Evolutionary conservation across 805 yeast genomes (phyloP).

Genomic region (Yamadazyma endophytica): DNA sequence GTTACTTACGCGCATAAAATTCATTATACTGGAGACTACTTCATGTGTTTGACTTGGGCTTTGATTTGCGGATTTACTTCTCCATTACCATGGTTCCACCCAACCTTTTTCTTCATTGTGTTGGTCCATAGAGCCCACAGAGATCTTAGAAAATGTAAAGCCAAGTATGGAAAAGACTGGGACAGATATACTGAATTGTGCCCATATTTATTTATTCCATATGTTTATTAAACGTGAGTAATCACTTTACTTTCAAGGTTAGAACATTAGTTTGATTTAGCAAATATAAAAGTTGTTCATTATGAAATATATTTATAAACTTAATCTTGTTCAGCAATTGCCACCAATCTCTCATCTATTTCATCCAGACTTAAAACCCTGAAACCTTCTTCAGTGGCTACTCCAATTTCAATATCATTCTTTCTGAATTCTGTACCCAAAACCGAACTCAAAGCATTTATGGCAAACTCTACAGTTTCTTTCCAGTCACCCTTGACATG

Average conservation of each 20-base stretch:
- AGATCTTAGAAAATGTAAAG: slow-evolving; percentile 79
- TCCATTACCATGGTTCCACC: slow-evolving; percentile 95
- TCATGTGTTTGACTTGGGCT: slow-evolving; percentile 89
- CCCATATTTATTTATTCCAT: slow-evolving; percentile 91
- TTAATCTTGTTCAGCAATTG: slow-evolving; percentile 95
- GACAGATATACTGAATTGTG: slow-evolving; percentile 77
- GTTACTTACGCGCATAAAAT: slow-evolving; percentile 87
- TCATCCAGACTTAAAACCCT: slow-evolving; percentile 74
- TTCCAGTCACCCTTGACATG: slow-evolving; percentile 80
- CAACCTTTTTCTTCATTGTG: slow-evolving; percentile 82
- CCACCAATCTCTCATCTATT: slow-evolving; percentile 88
- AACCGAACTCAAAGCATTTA: slow-evolving; percentile 78
- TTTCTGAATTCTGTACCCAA: slow-evolving; percentile 91
- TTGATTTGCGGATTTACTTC: slow-evolving; percentile 83
- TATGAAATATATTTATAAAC: background rate
- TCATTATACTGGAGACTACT: slow-evolving; percentile 92
- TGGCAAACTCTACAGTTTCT: slow-evolving; percentile 83
- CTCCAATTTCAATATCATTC: slow-evolving; percentile 90
- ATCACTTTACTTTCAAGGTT: background rate
- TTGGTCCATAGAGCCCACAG: slow-evolving; percentile 85
- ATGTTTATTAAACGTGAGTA: slow-evolving; percentile 47
- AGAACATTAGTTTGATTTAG: too few relatives aligned
- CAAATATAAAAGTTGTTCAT: background rate
- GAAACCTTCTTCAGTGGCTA: slow-evolving; percentile 73
- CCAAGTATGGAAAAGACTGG: slow-evolving; percentile 95